phyloP scores from a whole-genome alignment of 768 basidiomycete species.

The Lepiota venenata region DNA sequence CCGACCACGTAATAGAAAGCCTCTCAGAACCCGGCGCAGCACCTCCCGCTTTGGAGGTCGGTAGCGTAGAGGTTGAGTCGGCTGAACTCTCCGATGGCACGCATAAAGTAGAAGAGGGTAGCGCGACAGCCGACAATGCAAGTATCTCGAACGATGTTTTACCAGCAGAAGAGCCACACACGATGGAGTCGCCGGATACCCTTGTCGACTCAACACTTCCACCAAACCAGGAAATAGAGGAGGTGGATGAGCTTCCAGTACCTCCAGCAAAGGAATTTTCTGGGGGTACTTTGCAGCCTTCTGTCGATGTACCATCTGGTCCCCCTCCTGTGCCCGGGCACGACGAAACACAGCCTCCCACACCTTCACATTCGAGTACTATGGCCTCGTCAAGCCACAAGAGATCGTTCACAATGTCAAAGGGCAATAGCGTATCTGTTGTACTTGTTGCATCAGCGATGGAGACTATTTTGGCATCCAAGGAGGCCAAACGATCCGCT shows the following conservation, averaged over 20 bases:
- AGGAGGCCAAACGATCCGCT: constrained; percentile 80
- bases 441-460: constrained; percentile 83
- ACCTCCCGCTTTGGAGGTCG: constrained; percentile 6
- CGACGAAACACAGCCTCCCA: constrained; percentile 20
- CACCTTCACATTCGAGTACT: constrained; percentile 20
- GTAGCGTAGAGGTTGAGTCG: not conserved
- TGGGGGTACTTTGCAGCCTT: not conserved
- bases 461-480: constrained; percentile 82
- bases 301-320: not conserved
- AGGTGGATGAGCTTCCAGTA: not conserved
- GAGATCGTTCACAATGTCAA: constrained; percentile 60
- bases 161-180: not conserved
- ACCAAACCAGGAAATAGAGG: not conserved
- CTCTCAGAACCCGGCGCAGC: not conserved
- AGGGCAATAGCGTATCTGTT: constrained; percentile 71
- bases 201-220: not conserved
- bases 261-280: constrained; percentile 3
- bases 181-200: not conserved
- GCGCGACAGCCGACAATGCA: not conserved
- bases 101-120: not conserved
- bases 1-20: not conserved
- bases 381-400: constrained; percentile 32
- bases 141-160: not conserved
- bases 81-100: not conserved
- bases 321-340: constrained; percentile 4